Evolutionary conservation across 805 yeast genomes (phyloP).

Genomic region (Ogataea ganodermae): DNA sequence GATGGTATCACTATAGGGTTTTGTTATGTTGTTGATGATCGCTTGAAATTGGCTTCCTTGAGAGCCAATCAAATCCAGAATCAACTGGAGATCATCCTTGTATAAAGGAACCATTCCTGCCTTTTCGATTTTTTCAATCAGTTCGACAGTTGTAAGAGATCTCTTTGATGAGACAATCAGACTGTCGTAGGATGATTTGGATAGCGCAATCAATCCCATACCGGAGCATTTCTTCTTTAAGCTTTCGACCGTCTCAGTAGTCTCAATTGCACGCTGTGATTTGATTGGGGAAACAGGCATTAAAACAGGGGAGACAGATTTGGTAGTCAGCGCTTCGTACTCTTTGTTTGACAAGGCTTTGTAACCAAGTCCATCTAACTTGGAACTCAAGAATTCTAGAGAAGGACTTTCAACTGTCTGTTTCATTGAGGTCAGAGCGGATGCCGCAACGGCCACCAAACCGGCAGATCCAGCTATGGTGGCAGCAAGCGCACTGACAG

Average conservation of each 20-base stretch:
- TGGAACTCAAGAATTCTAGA: conserved; percentile 27
- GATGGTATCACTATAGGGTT: conserved; percentile 25
- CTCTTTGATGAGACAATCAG: conserved; percentile 31
- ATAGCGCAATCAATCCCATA: conserved; percentile 29
- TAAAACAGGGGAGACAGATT: conserved; percentile 7
- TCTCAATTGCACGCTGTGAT: conserved; percentile 13
- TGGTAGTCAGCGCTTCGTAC: conserved; percentile 20
- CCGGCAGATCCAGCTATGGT: conserved; percentile 36
- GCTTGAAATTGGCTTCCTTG: conserved; percentile 23
- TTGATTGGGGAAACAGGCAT: conserved; percentile 18
- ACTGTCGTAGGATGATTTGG: conserved; percentile 31
- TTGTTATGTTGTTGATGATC: conserved; percentile 11
- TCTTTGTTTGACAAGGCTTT: conserved; percentile 25
- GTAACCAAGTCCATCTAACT: conserved; percentile 29
- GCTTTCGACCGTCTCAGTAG: conserved; percentile 26
- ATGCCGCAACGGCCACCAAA: conserved; percentile 36
- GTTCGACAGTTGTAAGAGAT: conserved; percentile 28
- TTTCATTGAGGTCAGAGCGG: conserved; percentile 28
- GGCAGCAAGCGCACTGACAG: conserved; percentile 1
- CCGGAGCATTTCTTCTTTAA: conserved; percentile 29
- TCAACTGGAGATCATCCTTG: conserved; percentile 22
- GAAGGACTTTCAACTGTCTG: conserved; percentile 29
- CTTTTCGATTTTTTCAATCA: conserved; percentile 29
- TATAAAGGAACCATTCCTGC: conserved; percentile 26
- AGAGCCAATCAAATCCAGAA: conserved; percentile 20